phyloP scores from a whole-genome alignment of 1,284 basidiomycete species.

The Cryptococcus neoformans region DNA sequence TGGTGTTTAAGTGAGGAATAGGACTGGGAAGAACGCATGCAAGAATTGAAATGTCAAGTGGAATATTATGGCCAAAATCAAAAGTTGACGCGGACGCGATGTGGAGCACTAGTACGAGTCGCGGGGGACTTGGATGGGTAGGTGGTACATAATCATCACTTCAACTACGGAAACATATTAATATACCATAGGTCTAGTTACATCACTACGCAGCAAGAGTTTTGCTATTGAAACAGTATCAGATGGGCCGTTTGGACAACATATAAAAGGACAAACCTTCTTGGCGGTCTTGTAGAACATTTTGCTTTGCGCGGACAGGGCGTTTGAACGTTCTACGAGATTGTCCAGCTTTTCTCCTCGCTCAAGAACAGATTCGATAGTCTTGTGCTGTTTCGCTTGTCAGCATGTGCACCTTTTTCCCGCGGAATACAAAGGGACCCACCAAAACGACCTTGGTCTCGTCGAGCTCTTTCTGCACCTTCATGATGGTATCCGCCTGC shows the following conservation, averaged over 20 bases:
- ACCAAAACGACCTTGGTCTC: slow-evolving; percentile 99
- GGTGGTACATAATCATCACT: background rate
- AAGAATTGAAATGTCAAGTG: too few relatives aligned
- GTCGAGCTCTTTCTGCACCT: slow-evolving; percentile 96
- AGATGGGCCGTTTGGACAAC: too few relatives aligned
- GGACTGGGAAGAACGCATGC: too few relatives aligned
- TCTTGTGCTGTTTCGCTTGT: slow-evolving; percentile 74
- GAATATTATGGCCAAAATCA: too few relatives aligned
- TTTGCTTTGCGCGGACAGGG: slow-evolving; percentile 86
- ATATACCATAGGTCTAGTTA: slow-evolving; percentile 21
- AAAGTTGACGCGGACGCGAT: too few relatives aligned
- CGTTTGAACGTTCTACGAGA: slow-evolving; percentile 90
- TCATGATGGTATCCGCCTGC: slow-evolving; percentile 98
- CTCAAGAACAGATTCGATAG: slow-evolving; percentile 95
- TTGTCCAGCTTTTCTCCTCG: slow-evolving; percentile 97
- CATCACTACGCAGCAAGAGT: slow-evolving; percentile 61
- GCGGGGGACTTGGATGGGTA: too few relatives aligned
- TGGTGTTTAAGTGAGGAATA: too few relatives aligned
- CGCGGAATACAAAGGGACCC: slow-evolving; percentile 38
- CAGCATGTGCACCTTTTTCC: background rate
- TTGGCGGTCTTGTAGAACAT: slow-evolving; percentile 93
- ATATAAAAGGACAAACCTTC: slow-evolving; percentile 58
- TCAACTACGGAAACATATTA: background rate
- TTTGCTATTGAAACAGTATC: slow-evolving; percentile 55
- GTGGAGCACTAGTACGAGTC: too few relatives aligned